These are phyloP conservation scores for Trypanosoma rangeli DNA, from an alignment of 208 protist species.

Conservation along the genomic window DNA sequence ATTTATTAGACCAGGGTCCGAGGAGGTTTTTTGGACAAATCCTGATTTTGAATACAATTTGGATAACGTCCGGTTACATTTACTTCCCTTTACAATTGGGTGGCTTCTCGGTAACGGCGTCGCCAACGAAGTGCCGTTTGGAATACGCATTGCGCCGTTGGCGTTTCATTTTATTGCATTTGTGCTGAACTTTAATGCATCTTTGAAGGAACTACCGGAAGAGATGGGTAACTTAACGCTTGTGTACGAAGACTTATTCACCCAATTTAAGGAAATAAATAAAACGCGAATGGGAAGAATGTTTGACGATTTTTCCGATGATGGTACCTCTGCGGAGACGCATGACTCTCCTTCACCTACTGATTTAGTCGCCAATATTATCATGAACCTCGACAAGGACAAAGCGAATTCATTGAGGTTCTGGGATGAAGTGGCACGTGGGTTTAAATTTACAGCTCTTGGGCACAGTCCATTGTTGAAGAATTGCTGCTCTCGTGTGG, in stretches of 20 bases:
- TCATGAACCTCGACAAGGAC: constrained; percentile 26
- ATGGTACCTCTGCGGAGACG: no score
- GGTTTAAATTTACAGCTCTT: constrained; percentile 45
- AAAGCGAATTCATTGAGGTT: constrained; percentile 36
- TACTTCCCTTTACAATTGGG: constrained; percentile 37
- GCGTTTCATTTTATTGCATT: constrained; percentile 47
- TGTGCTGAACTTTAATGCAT: constrained; percentile 29
- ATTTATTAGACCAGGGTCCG: neutral
- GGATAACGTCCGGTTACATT: neutral
- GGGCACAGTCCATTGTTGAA: constrained; percentile 51
- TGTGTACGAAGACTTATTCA: constrained; percentile 30
- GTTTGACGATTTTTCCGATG: no score
- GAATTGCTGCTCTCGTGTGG: constrained; percentile 54
- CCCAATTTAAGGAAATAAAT: neutral
- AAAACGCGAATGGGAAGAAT: neutral
- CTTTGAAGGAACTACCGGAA: constrained; percentile 39
- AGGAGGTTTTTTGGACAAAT: constrained; percentile 2
- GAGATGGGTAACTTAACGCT: constrained; percentile 56
- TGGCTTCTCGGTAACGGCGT: constrained; percentile 51
- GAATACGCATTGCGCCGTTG: constrained; percentile 48
- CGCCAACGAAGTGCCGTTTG: constrained; percentile 42
- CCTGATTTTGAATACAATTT: neutral
- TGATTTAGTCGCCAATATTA: neutral
- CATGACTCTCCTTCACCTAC: no score
- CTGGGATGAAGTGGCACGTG: constrained; percentile 51